A percentile compares a stretch with the other conserved stretches of the same genome.
phyloP scores from a whole-genome alignment of 148 eudicot genomes.

The Diospyros lotus region DNA sequence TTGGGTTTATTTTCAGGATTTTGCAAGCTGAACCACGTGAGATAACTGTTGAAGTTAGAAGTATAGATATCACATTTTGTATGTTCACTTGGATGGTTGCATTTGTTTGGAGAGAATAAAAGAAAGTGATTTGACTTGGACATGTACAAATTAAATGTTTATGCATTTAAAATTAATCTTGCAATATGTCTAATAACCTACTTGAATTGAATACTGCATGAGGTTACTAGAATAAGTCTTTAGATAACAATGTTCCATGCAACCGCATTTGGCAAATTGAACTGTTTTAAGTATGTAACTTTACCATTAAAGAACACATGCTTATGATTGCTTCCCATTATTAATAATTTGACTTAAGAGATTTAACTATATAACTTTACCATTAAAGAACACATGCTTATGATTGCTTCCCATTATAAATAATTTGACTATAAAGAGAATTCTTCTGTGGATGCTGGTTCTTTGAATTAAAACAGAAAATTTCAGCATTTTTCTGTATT shows the following conservation, averaged over 20 bases:
- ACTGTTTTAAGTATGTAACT: neutral
- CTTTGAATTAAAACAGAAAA: neutral
- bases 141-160: no score
- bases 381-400: neutral
- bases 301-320: neutral
- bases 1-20: neutral
- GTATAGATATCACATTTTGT: no score
- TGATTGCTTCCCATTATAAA: no score
- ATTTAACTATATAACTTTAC: neutral
- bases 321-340: neutral
- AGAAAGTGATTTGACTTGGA: no score
- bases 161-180: no score
- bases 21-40: neutral
- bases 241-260: neutral
- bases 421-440: neutral
- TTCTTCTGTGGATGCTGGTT: neutral
- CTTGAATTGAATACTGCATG: no score
- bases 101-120: no score
- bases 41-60: no score
- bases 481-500: neutral
- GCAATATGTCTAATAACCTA: no score
- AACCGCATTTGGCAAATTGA: neutral
- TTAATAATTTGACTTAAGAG: neutral
- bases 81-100: no score
- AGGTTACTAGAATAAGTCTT: neutral